Conservation (phyloP, 2,329 filamentous ascomycete species). For the Cercospora zeae-maydis region DNA sequence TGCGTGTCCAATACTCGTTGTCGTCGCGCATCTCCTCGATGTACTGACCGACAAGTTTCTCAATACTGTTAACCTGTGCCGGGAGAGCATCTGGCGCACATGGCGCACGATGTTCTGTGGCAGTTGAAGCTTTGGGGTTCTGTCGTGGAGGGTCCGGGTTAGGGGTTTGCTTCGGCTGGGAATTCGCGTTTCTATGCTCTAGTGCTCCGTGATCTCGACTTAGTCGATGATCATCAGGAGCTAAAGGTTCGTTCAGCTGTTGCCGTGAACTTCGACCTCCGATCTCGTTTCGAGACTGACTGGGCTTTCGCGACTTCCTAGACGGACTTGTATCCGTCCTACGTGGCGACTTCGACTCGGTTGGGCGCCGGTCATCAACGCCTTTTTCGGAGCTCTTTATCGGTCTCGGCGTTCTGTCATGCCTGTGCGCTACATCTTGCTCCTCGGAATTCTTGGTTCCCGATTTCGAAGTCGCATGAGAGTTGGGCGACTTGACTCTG, state of each 20-base stretch:
- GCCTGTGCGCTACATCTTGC: no score
- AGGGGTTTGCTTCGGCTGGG: neutral
- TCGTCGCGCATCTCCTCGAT: conserved; percentile 30
- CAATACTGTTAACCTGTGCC: conserved; percentile 11
- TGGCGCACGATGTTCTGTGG: neutral
- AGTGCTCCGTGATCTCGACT: neutral
- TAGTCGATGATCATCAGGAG: neutral
- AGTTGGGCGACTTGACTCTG: neutral
- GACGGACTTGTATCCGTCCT: neutral
- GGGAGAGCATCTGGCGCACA: no score
- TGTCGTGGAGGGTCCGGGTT: neutral
- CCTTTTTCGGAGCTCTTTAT: neutral
- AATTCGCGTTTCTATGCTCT: neutral
- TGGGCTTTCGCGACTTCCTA: neutral
- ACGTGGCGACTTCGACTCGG: neutral
- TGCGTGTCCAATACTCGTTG: conserved; percentile 30
- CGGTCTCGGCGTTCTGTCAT: neutral
- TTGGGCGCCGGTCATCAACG: neutral
- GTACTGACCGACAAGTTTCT: conserved; percentile 25
- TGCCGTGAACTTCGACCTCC: neutral
- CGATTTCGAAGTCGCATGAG: neutral
- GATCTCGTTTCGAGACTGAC: neutral
- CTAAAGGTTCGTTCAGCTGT: neutral
- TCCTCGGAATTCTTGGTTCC: no score
- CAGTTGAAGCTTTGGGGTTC: neutral